Evolutionary conservation across 2,329 filamentous ascomycete genomes (phyloP).

Genomic region (Stemphylium vesicarium): DNA sequence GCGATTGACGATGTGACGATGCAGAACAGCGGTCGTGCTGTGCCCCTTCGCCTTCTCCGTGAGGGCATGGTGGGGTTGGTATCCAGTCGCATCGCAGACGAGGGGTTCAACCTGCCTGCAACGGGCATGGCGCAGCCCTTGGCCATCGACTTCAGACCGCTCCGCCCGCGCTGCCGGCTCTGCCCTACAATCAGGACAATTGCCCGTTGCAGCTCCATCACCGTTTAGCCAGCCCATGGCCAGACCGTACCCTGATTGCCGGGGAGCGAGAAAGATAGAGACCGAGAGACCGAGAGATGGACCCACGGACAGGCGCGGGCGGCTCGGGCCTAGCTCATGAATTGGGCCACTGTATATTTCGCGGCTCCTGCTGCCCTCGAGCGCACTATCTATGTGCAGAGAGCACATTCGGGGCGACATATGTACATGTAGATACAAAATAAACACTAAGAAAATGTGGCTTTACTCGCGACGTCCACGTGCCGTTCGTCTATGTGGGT

Average conservation of each 20-base stretch:
- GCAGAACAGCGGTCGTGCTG: constrained; percentile 30
- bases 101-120: constrained; percentile 15
- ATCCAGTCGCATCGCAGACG: constrained; percentile 17
- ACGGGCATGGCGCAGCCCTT: constrained; percentile 10
- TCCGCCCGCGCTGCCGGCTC: constrained; percentile 15
- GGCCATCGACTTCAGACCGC: constrained; percentile 26
- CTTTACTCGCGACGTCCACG: constrained; percentile 8
- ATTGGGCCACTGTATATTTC: constrained; percentile 5
- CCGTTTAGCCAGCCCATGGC: constrained; percentile 2
- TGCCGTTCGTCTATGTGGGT: constrained; percentile 17
- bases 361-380: not conserved
- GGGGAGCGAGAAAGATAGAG: not conserved
- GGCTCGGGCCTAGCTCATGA: not conserved
- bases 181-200: constrained; percentile 11
- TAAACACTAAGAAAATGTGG: constrained; percentile 8
- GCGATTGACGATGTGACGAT: constrained; percentile 21
- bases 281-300: no score
- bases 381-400: constrained; percentile 9
- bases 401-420: not conserved
- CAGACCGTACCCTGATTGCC: not conserved
- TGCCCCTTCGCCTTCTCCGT: constrained; percentile 23
- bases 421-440: constrained; percentile 17
- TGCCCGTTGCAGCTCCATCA: constrained; percentile 1
- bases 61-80: constrained; percentile 19
- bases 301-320: no score